Percentiles rank a stretch among this genome's conserved stretches.
These are phyloP conservation scores for Elsinoe australis DNA, from an alignment of 2,329 filamentous ascomycete genomes.

Conservation along the genomic window DNA sequence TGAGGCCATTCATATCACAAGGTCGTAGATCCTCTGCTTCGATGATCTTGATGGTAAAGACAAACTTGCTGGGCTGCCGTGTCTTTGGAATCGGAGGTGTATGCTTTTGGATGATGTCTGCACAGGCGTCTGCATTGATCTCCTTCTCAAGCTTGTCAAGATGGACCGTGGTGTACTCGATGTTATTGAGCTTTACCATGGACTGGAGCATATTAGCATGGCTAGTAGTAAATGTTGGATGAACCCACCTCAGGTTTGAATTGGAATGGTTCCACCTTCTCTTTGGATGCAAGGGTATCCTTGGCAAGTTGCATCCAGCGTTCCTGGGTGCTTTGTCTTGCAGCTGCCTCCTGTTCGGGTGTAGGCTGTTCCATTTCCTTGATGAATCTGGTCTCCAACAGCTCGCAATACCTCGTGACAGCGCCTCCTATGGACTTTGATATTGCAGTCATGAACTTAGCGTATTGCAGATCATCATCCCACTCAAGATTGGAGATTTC, in stretches of 20 bases:
- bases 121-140: constrained; percentile 87
- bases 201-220: constrained; percentile 52
- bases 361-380: constrained; percentile 90
- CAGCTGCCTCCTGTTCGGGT: constrained; percentile 73
- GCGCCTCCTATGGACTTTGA: constrained; percentile 77
- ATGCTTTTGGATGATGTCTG: constrained; percentile 67
- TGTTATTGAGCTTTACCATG: constrained; percentile 94
- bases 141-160: constrained; percentile 82
- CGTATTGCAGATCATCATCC: constrained; percentile 88
- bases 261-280: constrained; percentile 92
- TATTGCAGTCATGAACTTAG: constrained; percentile 92
- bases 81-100: constrained; percentile 63
- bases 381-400: constrained; percentile 75
- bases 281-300: constrained; percentile 84
- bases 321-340: constrained; percentile 75
- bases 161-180: constrained; percentile 88
- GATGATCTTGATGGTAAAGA: constrained; percentile 98
- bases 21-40: constrained; percentile 96
- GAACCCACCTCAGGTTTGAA: constrained; percentile 77
- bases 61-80: constrained; percentile 69
- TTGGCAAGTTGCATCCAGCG: constrained; percentile 90
- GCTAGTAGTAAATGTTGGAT: not conserved
- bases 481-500: constrained; percentile 80
- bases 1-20: constrained; percentile 90
- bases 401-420: constrained; percentile 82